Evolutionary conservation across 306 rosid species (phyloP).

Genomic region (Oemleria cerasiformis): DNA sequence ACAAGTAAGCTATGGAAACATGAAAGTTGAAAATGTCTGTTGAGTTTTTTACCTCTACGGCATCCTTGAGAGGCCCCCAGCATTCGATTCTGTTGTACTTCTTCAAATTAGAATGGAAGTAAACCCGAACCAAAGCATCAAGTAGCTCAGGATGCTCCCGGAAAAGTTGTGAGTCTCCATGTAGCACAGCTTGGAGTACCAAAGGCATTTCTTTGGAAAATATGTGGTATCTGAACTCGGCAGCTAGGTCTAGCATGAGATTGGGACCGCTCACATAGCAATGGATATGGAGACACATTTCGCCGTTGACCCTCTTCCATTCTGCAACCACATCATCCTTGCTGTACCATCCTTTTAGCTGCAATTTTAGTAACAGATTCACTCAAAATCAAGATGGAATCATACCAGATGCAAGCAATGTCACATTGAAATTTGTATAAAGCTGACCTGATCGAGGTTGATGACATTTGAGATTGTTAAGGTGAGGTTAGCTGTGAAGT

Average conservation of each 20-base stretch:
- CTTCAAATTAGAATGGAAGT: conserved; percentile 79
- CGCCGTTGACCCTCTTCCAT: conserved; percentile 90
- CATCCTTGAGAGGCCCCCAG: conserved; percentile 91
- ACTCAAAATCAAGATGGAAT: neutral
- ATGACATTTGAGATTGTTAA: conserved; percentile 88
- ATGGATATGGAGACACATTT: conserved; percentile 87
- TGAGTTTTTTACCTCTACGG: conserved; percentile 56
- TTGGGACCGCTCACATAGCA: conserved; percentile 96
- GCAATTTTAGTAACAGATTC: conserved; percentile 1
- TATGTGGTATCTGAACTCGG: conserved; percentile 89
- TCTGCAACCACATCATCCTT: conserved; percentile 97
- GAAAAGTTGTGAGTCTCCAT: conserved; percentile 75
- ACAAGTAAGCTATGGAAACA: neutral
- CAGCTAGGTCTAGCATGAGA: conserved; percentile 63
- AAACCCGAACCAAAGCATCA: conserved; percentile 72
- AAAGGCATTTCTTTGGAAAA: conserved; percentile 96
- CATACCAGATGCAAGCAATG: neutral
- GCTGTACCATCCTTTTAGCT: conserved; percentile 92
- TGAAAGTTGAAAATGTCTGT: neutral
- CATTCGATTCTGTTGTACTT: conserved; percentile 77
- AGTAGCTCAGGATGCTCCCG: conserved; percentile 67
- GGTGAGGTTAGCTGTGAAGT: conserved; percentile 89
- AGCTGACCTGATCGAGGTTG: conserved; percentile 82
- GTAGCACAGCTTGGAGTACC: conserved; percentile 79
- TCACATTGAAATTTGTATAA: conserved; percentile 2